These are phyloP conservation scores for Croton laevigatus DNA, from an alignment of 441 rosid genomes.

Conservation along the genomic window DNA sequence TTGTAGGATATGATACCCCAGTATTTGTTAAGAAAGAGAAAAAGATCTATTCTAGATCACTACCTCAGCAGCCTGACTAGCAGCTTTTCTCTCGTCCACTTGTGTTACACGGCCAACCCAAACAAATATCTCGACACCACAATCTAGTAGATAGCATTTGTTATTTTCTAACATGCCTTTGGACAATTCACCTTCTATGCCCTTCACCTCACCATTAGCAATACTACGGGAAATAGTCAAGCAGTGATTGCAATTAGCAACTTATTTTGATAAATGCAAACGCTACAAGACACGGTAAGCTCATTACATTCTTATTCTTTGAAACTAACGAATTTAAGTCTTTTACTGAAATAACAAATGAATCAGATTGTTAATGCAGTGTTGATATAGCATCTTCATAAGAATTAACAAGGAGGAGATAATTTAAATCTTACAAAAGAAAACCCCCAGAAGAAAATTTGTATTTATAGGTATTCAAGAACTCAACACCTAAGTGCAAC, in stretches of 20 bases:
- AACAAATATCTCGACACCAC: constrained; percentile 85
- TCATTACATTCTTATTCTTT: constrained; percentile 7
- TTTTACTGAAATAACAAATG: neutral
- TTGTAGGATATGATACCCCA: constrained; percentile 29
- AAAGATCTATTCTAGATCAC: constrained; percentile 16
- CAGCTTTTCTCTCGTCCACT: constrained; percentile 95
- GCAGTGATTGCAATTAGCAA: constrained; percentile 26
- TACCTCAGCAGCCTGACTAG: constrained; percentile 87
- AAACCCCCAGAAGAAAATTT: neutral
- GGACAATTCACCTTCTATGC: constrained; percentile 79
- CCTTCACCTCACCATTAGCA: constrained; percentile 57
- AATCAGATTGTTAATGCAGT: neutral
- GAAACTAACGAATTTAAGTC: neutral
- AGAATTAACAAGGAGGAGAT: neutral
- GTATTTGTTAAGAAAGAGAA: constrained; percentile 23
- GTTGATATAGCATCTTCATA: neutral
- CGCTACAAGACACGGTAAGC: neutral
- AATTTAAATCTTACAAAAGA: neutral
- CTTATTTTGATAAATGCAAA: constrained; percentile 5
- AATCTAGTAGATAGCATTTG: constrained; percentile 82
- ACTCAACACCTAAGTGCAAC: neutral
- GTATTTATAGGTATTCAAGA: neutral
- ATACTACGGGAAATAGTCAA: constrained; percentile 45
- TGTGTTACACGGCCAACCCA: constrained; percentile 99
- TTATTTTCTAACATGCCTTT: constrained; percentile 86